Conservation (phyloP, 495 filamentous ascomycete genomes). For the Podospora pseudopauciseta region DNA sequence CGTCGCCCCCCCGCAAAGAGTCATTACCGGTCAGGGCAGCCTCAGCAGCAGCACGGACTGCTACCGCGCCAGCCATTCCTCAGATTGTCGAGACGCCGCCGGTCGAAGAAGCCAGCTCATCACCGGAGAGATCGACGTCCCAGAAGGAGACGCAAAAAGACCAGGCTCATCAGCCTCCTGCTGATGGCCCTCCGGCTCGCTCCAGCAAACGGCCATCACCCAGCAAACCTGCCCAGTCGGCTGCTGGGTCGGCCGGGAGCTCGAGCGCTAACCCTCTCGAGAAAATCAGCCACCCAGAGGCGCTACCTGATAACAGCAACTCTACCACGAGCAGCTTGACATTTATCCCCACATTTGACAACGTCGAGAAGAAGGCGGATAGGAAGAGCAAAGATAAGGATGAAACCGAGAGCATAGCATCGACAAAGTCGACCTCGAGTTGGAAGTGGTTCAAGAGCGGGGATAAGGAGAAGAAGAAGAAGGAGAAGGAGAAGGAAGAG, state of each 20-base stretch:
- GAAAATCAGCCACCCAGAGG: constrained; percentile 61
- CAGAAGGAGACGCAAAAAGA: constrained; percentile 42
- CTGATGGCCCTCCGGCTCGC: constrained; percentile 43
- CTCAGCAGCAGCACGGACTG: constrained; percentile 17
- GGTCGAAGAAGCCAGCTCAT: constrained; percentile 43
- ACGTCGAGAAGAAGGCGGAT: constrained; percentile 65
- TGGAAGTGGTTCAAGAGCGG: constrained; percentile 61
- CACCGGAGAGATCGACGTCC: constrained; percentile 55
- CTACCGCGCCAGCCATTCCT: constrained; percentile 47
- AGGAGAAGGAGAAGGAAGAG: constrained; percentile 60
- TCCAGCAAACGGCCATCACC: constrained; percentile 46
- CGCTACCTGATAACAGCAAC: constrained; percentile 65
- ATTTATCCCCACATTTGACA: constrained; percentile 70
- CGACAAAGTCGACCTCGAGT: constrained; percentile 79
- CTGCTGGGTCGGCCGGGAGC: constrained; percentile 15
- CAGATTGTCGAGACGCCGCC: constrained; percentile 66
- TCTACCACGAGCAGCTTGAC: constrained; percentile 71
- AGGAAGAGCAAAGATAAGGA: constrained; percentile 59
- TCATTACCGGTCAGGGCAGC: constrained; percentile 27
- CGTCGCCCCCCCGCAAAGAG: constrained; percentile 20
- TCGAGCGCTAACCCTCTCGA: constrained; percentile 41
- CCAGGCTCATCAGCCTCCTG: constrained; percentile 27
- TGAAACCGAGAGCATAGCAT: constrained; percentile 40
- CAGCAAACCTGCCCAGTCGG: constrained; percentile 30
- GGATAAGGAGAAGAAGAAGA: constrained; percentile 43